Conservation (phyloP, 371 early-diverging fungal genomes). For the Mortierella sp. region DNA sequence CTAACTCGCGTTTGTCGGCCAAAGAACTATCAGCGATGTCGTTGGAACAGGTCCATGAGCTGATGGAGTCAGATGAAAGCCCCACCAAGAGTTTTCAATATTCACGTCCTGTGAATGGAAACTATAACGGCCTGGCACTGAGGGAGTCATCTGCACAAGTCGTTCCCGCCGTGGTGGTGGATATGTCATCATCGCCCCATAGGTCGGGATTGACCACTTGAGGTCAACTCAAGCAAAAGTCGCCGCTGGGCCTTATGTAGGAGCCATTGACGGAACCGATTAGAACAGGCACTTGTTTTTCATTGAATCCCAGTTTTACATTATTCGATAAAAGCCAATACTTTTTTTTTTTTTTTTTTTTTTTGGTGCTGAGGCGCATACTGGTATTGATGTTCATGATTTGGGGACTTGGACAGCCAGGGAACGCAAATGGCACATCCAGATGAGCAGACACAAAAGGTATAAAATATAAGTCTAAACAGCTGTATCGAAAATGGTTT, state of each 20-base stretch:
- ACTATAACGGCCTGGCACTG: neutral
- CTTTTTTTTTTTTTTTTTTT: too few species aligned
- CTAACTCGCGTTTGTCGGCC: constrained; percentile 31
- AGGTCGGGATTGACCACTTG: neutral
- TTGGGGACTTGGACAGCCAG: too few species aligned
- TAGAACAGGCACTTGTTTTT: neutral
- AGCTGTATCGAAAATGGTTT: too few species aligned
- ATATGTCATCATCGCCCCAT: neutral
- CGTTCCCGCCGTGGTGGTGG: neutral
- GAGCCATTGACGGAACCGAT: neutral
- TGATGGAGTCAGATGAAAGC: constrained; percentile 20
- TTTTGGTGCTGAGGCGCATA: too few species aligned
- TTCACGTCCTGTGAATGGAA: constrained; percentile 4
- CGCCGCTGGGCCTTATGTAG: neutral
- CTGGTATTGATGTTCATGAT: too few species aligned
- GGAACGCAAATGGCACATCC: too few species aligned
- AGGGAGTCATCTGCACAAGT: neutral
- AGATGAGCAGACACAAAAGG: too few species aligned
- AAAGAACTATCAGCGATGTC: constrained; percentile 29
- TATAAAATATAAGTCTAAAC: too few species aligned
- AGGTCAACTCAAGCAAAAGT: neutral
- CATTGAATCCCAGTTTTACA: too few species aligned
- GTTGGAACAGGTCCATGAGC: constrained; percentile 28
- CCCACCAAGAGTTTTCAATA: neutral
- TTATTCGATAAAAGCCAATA: too few species aligned